Evolutionary conservation across 169 alveolate species (phyloP), one percentile per base, ranked within the genome.

Genomic region (Plasmodium reichenowi): DNA sequence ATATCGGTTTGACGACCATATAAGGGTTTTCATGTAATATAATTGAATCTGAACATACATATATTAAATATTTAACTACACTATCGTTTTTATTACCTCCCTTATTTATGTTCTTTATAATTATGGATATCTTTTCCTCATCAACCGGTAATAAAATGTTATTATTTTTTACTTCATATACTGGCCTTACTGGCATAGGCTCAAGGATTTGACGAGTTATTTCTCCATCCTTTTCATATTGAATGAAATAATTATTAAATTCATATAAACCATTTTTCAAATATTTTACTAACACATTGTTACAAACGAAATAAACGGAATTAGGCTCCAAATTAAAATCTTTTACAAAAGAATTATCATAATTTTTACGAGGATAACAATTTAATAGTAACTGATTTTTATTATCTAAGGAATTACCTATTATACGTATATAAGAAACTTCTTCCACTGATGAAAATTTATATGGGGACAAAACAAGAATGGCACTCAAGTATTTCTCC

Each of bases 261-360:
- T 68, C 91, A 50, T 83, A 83, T 2, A 83, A n/a, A 2, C 85
- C 91, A 70, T 56, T 68, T 58, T 56, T 68, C 12, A 50, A 2
- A 58, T 52, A 24, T 29, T 22, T 68, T 1, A 56, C 72, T 0
- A 20, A 26, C 26, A 83, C 29, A 32, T 68, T 83, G 9, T 62
- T 29, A 68, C 91, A 83, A 47, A 83, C 91, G 20, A 83, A 56
- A 63, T 83, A 83, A 9, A 68, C 13, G 3, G 91, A 20, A 60
- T 67, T 13, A 12, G 38, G 9, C 10, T 68, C 85, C 13, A 83
- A 54, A 67, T 83, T 83, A 26, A 15, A 83, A 32, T 7, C 56
- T 29, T 47, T n/a, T 20, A n/a, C 38, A 3, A 12, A 24, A 9
- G 60, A n/a, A 13, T 38, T 78, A 54, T 78, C 71, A 24, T 78